Evolutionary conservation across 805 yeast species (phyloP), one percentile per base, ranked within the genome.

Genomic region (Spathaspora gorwiae): DNA sequence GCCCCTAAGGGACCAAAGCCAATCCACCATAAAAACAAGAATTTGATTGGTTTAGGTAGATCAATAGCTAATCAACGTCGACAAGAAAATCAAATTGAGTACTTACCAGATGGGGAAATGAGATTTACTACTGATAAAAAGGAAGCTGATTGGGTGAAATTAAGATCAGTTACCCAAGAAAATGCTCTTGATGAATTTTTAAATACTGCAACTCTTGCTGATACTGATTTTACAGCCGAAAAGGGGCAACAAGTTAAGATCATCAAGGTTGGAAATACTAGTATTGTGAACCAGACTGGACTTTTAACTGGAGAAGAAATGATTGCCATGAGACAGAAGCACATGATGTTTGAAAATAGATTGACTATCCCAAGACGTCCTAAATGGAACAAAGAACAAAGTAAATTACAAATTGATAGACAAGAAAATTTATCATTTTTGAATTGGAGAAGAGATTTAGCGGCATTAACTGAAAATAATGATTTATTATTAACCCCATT

Each of bases 311-410:
- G 75, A 26, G 90, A 81, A 43, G 90, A 87, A 57, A 83, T 81
- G 55, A 72, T 74, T 42, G 78, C 73, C 37, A 68, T 84, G 46
- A 78, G 83, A 48, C 70, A 75, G 32, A 73, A 80, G 48, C 90
- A 86, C 54, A 78, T 79, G 61, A 78, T 79, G 50, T 84, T 84
- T 61, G 88, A 84, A 53, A 68, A 70, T 46, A 79, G 78, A 54
- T 76, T 94, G 56, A 89, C 84, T 7, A 92, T 94, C 45, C 99
- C 99, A 38, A 80, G 97, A 61, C 78, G 98, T 64, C 99, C 99
- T 13, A 58, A 68, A 38, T 94, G 99, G 99, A 77, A 72, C 44
- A 76, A 76, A 47, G 69, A 65, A 3, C 90, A 83, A 70, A 81
- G 92, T 31, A 83, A 83, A 51, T 73, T 74, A 35, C 87, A 90